Conservation (phyloP, 2,329 filamentous ascomycete genomes). For the Decorospora gaudefroyi region DNA sequence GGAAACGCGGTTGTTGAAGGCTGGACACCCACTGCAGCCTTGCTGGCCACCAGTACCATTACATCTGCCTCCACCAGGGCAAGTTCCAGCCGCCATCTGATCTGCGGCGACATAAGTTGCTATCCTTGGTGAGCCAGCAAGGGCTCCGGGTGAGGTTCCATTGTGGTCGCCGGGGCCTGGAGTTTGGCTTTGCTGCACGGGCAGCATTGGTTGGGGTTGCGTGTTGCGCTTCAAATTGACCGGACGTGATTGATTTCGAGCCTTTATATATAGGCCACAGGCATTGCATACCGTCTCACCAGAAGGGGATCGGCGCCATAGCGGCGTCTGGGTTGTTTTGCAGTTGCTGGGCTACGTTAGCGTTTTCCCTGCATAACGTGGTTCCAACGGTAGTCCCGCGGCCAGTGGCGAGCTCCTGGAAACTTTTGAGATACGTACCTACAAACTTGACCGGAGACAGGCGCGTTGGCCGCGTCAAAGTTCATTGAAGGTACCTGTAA, state of each 20-base stretch:
- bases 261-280: slow-evolving; percentile 92
- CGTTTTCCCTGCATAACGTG: slow-evolving; percentile 10
- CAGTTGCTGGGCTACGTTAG: slow-evolving; percentile 72
- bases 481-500: slow-evolving; percentile 22
- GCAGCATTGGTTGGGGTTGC: slow-evolving; percentile 38
- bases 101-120: slow-evolving; percentile 79
- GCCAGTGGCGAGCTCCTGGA: slow-evolving; percentile 2
- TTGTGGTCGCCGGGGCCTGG: slow-evolving; percentile 46
- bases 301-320: slow-evolving; percentile 92
- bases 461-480: slow-evolving; percentile 35
- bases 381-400: slow-evolving; percentile 7
- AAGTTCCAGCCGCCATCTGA: slow-evolving; percentile 78
- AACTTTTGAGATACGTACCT: slow-evolving; percentile 58
- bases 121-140: slow-evolving; percentile 48
- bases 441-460: slow-evolving; percentile 68
- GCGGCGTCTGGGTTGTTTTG: slow-evolving; percentile 85
- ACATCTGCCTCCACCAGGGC: slow-evolving; percentile 90
- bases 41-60: slow-evolving; percentile 96
- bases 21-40: slow-evolving; percentile 92
- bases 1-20: slow-evolving; percentile 94
- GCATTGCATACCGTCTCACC: slow-evolving; percentile 97
- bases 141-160: slow-evolving; percentile 48
- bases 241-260: slow-evolving; percentile 86
- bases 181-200: slow-evolving; percentile 49
- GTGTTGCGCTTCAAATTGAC: slow-evolving; percentile 84